Evolutionary conservation across 2,329 filamentous ascomycete species (phyloP), one percentile per base, ranked within the genome.

Genomic region (Aphanoascus verrucosus): DNA sequence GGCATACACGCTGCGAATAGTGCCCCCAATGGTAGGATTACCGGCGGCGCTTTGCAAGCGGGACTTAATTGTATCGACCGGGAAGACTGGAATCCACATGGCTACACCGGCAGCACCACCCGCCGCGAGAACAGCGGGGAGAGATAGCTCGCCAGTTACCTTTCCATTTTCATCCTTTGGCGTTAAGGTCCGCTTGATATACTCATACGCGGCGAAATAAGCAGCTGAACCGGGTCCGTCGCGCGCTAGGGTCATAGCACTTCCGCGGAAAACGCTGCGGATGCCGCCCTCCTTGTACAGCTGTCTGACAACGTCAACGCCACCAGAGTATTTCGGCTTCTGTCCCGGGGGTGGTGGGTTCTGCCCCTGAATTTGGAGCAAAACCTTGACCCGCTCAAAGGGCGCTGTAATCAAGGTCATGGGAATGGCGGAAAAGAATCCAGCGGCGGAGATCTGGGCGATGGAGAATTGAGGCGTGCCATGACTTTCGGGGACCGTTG

Each of bases 11-110:
- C 88, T 82, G 59, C 80, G 78, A 49, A 98, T 80, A 32, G 93
- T 88, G 6, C 86, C 83, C 14, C 83, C 79, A 49, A 98, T 81
- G 0, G 85, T 88, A 48, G 89, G 84, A 61, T 85, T 85, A 47
- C 88, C 89, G 65, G 93, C 86, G 41, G 88, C 88, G 42, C 88
- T 94, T 77, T 98, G 93, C 67, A 98, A 74, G 37, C 90, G 78
- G 59, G 85, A 90, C 81, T 98, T 98, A 73, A 98, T 84, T 0
- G 93, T 98, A 66, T 98, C 93, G 59, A 98, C 80, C 19, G 93
- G 93, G 80, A 98, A 98, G 41, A 98, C 90, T 52, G 93, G 90
- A 61, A 96, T 93, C 93, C 93, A 98, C 93, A 98, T 98, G 58
- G 93, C 93, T 23, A 98, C 81, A 65, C 93, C 93, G 0, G 93